Conservation (phyloP, 129 eudicot genomes). For the Calendula officinalis region DNA sequence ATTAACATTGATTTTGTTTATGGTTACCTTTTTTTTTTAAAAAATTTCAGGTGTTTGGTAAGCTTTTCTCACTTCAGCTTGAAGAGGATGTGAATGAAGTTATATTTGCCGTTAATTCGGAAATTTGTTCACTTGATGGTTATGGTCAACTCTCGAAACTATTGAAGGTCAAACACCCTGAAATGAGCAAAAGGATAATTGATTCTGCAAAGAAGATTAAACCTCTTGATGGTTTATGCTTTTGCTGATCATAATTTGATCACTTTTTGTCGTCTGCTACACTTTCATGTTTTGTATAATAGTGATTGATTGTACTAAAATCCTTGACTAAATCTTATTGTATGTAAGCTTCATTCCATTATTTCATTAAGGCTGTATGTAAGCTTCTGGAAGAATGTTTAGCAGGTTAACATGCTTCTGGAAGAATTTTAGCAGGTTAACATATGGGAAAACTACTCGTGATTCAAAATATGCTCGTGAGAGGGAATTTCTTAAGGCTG, state of each 20-base stretch:
- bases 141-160: slow-evolving; percentile 43
- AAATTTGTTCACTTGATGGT: slow-evolving; percentile 40
- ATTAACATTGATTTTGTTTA: too few species aligned
- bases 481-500: slow-evolving; percentile 91
- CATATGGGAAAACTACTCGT: slow-evolving; percentile 82
- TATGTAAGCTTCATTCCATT: slow-evolving; percentile 54
- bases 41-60: slow-evolving; percentile 78
- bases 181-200: slow-evolving; percentile 35
- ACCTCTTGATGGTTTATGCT: slow-evolving; percentile 32
- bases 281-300: too few species aligned
- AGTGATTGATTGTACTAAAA: too few species aligned
- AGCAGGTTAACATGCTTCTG: too few species aligned
- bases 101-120: slow-evolving; percentile 60
- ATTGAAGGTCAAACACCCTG: slow-evolving; percentile 47
- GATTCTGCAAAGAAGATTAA: slow-evolving; percentile 55
- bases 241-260: too few species aligned
- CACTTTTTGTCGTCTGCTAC: too few species aligned
- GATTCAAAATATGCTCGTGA: slow-evolving; percentile 87
- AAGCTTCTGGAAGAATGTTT: slow-evolving; percentile 8
- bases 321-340: slow-evolving; percentile 13
- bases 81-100: slow-evolving; percentile 92
- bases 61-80: slow-evolving; percentile 64
- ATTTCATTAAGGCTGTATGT: too few species aligned
- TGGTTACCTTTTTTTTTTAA: neutral
- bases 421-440: slow-evolving; percentile 83